Base-by-base conservation (phyloP, 352 stramenopile species). In the Phytophthora cactorum region DNA sequence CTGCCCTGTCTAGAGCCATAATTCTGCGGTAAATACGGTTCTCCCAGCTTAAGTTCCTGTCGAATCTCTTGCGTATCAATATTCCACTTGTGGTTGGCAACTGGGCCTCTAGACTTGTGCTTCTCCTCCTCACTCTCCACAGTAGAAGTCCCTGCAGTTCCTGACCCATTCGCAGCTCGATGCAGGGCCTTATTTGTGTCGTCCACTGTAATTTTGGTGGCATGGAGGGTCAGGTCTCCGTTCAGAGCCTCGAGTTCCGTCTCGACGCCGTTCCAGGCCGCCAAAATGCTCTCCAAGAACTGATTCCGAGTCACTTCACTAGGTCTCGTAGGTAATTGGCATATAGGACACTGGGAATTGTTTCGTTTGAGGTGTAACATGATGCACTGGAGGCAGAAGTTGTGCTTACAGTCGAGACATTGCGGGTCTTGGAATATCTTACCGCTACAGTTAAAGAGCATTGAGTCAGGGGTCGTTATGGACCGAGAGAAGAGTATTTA, bases 351-450 rank as follows among this genome's bases (percentile, higher is more conserved):
- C 41, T 78, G 68, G 36, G 74, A 82, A 52, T 89, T 72, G 55
- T 79, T 78, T 51, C 78, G 84, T 44, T 72, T 73, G 43, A 96
- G 57, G 45, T 93, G 82, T 32, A 76, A 53, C 27, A 88, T 75
- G 53, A 95, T 93, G 70, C 86, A 96, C 22, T 74, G 61, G 68
- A 75, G 82, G 53, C 88, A 96, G 53, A 95, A 96, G 57, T 96
- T 96, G 82, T 96, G 88, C 58, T 96, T 94, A 69, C 88, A 96
- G 70, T 90, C 84, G 55, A 96, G 79, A 54, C 86, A 93, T 36
- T 96, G 88, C 47, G 88, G 85, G 64, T 96, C 88, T n/a, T 90
- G 79, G 66, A 95, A 91, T 28, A 91, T 84, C 12, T 78, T 61
- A 31, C 67, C 65, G 61, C 87, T 95, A 62, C 46, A 59, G 7